A percentile compares a stretch with the other conserved stretches of the same genome.
Evolutionary conservation across 192 early-diverging fungal species (phyloP).

Genomic region (Backusella australiensis): DNA sequence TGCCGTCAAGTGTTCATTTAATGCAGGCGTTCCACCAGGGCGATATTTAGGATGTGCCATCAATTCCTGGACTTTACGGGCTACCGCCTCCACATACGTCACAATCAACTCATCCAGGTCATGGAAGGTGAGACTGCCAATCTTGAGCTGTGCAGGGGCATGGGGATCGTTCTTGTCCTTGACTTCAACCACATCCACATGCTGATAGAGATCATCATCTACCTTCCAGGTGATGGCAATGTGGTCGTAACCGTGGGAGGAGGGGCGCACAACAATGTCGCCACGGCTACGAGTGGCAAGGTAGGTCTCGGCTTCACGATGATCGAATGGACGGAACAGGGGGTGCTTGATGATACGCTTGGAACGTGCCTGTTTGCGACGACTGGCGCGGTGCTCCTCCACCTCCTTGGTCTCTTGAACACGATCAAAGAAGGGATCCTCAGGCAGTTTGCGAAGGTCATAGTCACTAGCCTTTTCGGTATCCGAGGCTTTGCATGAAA

Average conservation of each 20-base stretch:
- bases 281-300: conserved; percentile 67
- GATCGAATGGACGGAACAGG: conserved; percentile 72
- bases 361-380: conserved; percentile 33
- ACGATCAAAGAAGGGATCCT: conserved; percentile 65
- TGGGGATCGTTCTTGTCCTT: conserved; percentile 72
- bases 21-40: conserved; percentile 49
- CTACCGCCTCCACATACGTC: conserved; percentile 84
- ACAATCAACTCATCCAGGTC: conserved; percentile 93
- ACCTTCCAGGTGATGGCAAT: conserved; percentile 95
- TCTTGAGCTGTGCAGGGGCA: conserved; percentile 64
- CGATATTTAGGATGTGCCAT: conserved; percentile 79
- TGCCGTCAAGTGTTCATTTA: conserved; percentile 49
- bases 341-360: conserved; percentile 81
- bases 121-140: conserved; percentile 69
- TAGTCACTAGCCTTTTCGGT: conserved; percentile 43
- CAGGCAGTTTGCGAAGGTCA: conserved; percentile 40
- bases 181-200: conserved; percentile 74
- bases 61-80: conserved; percentile 65
- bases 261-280: conserved; percentile 85
- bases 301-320: conserved; percentile 71
- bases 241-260: conserved; percentile 84
- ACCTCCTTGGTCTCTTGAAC: conserved; percentile 39
- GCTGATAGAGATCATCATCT: conserved; percentile 81
- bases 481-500: conserved; percentile 66
- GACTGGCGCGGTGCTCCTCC: conserved; percentile 28